Base-by-base conservation (phyloP, 768 basidiomycete genomes). In the Postia placenta region DNA sequence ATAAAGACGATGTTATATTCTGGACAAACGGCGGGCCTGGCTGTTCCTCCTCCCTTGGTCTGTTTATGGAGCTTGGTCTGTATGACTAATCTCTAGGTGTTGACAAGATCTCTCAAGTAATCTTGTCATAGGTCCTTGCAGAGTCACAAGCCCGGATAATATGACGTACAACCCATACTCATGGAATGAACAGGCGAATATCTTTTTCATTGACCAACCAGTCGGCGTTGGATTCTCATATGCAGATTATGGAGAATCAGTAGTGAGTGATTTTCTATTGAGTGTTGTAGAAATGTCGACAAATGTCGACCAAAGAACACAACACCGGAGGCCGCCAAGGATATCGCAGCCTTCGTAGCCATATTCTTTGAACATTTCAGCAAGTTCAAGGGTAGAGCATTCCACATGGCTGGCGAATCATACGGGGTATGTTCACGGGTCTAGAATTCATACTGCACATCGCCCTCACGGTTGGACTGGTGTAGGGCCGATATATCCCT, bases 331-430 rank as follows among this genome's bases (percentile, higher is more conserved):
- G 85, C 81, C 2, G 81, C 83, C 0, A 71, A 75, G 44, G 85
- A 88, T 55, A 77, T 87, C 3, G 82, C 84, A 0, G 76, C 80
- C 0, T 88, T 88, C 54, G 70, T 87, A 0, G 68, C 76, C 3
- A 78, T 88, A 45, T 87, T 87, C 65, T 87, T 87, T 42, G 83
- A 87, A 55, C 74, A 81, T 49, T 90, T 90, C 60, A 72, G 64
- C 48, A 70, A 81, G 56, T 86, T 87, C 69, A 79, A 84, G 54
- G 84, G 83, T 2, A 68, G 85, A 3, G 60, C 69, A 2, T 64
- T 71, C 37, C 70, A 71, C 38, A 58, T 72, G 51, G 62, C 67
- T 17, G 69, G 70, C 11, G 66, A 80, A 62, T 79, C 76, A 4
- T 79, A 80, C 36, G 79, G 69, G 11, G 79, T 76, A 52, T 40